Base-by-base conservation (phyloP, 139 green algal genomes). In the Dunaliella primolecta region DNA sequence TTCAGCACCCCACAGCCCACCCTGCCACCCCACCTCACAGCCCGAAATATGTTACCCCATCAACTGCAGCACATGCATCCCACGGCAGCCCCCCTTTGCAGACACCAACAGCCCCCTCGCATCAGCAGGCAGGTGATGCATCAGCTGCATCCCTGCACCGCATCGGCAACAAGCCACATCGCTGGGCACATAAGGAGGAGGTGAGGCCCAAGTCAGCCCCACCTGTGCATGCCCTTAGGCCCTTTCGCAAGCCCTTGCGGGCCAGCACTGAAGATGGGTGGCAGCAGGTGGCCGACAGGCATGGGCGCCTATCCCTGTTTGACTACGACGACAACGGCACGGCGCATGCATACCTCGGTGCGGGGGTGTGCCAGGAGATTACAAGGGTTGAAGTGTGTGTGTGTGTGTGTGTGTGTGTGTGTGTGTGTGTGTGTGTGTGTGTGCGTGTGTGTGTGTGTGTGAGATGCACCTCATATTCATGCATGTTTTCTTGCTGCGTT, bases 281-380 rank as follows among this genome's bases (percentile, higher is more conserved):
- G 46, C 46, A 64, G 46, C 7, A 15, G 7, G 7, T 64, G 46
- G 46, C 46, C 7, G 15, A 64, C 46, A 64, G 46, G 75, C 75
- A 80, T 33, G 75, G 75, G 24, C 75, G 75, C 75, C 33, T 80
- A 2, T 80, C 75, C n/a, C 75, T 80, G n/a, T 80, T 80, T 36
- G 75, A 80, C 33, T 11, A 32, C n/a, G 75, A 38, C 36, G 75
- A 80, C 2, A 36, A 36, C 7, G 75, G 75, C 75, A 80, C 75
- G 2, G 75, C 75, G 75, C 75, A 80, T 33, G 75, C 27, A 30
- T 80, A 80, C 75, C 75, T 80, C 27, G 75, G 75, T 80, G 75
- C 29, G 75, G n/a, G 20, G 36, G n/a, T 23, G n/a, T 36, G 75
- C 30, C 32, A 3, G 70, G 27, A 77, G 30, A 29, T 25, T 29